A percentile compares a stretch with the other conserved stretches of the same genome.
phyloP scores from a whole-genome alignment of 2,329 filamentous ascomycete genomes.

The Colletotrichum caudatum region DNA sequence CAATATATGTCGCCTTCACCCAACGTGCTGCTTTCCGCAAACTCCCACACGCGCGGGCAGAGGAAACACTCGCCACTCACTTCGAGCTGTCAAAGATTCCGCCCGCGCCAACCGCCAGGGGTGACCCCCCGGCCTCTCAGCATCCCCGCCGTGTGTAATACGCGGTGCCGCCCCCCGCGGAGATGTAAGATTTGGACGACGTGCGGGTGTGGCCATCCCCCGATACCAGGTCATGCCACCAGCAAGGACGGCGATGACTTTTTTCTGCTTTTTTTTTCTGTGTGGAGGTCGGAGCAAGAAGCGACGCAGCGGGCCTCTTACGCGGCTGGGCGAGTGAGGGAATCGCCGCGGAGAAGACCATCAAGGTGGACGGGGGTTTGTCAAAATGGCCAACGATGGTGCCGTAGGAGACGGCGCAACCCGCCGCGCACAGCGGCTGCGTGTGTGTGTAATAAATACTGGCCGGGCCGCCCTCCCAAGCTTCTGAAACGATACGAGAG shows the following conservation, averaged over 20 bases:
- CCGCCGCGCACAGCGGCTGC: not conserved
- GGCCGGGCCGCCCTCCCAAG: not conserved
- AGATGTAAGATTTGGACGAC: slow-evolving; percentile 30
- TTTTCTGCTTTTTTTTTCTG: slow-evolving; percentile 25
- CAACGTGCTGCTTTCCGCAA: not conserved
- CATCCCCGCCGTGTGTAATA: not conserved
- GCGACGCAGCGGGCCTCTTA: not conserved
- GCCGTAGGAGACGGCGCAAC: slow-evolving; percentile 1
- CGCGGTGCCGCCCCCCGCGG: slow-evolving; percentile 19
- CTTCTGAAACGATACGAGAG: slow-evolving; percentile 10
- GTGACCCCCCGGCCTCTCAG: slow-evolving; percentile 1
- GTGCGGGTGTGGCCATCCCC: slow-evolving; percentile 4
- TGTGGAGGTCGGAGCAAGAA: slow-evolving; percentile 21
- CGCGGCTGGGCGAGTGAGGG: not conserved
- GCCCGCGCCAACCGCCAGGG: slow-evolving; percentile 1
- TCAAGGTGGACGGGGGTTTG: slow-evolving; percentile 17
- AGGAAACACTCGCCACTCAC: too few relatives aligned
- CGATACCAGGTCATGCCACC: slow-evolving; percentile 40
- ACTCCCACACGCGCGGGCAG: too few relatives aligned
- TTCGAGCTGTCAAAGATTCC: not conserved
- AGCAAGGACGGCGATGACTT: slow-evolving; percentile 11
- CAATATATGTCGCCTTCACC: not conserved
- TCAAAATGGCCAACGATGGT: slow-evolving; percentile 27
- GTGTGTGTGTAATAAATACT: slow-evolving; percentile 12
- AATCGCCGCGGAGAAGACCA: slow-evolving; percentile 10